Conservation (phyloP, 768 basidiomycete species). For the Suillus luteus region DNA sequence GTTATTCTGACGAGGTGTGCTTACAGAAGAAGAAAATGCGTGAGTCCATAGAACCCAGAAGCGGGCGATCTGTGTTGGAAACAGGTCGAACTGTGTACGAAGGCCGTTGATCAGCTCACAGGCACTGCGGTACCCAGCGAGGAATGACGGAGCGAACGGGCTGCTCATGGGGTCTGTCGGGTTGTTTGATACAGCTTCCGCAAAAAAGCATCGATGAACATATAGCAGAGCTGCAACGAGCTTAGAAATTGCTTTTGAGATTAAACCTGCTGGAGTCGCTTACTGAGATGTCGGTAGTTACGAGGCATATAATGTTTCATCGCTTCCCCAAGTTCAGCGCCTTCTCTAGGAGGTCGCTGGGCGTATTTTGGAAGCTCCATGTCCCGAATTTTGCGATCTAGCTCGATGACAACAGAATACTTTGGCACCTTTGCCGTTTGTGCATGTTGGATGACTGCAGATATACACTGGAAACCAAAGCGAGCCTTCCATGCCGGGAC, state of each 20-base stretch:
- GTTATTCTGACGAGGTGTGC: conserved; percentile 22
- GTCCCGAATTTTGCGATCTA: conserved; percentile 66
- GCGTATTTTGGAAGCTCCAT: conserved; percentile 69
- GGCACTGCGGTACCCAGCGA: conserved; percentile 68
- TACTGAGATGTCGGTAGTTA: conserved; percentile 73
- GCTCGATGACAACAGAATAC: conserved; percentile 61
- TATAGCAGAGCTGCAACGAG: conserved; percentile 59
- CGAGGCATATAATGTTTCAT: conserved; percentile 78
- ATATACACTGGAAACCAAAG: conserved; percentile 65
- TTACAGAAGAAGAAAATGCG: conserved; percentile 64
- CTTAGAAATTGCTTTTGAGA: not conserved
- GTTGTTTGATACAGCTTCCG: conserved; percentile 66
- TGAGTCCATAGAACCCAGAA: conserved; percentile 79
- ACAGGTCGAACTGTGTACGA: conserved; percentile 48
- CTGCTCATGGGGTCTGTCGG: conserved; percentile 70
- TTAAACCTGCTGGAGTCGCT: conserved; percentile 24
- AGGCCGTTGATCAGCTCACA: conserved; percentile 56
- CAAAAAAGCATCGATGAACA: conserved; percentile 76
- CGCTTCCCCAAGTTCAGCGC: conserved; percentile 54
- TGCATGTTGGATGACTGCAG: conserved; percentile 68
- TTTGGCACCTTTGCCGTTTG: conserved; percentile 65
- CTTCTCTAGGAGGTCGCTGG: conserved; percentile 48
- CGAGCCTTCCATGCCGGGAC: conserved; percentile 73
- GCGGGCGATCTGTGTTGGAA: conserved; percentile 59
- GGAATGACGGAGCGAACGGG: conserved; percentile 64